Base-by-base conservation (phyloP, 2,329 filamentous ascomycete species). In the Microcyclosporella mali region DNA sequence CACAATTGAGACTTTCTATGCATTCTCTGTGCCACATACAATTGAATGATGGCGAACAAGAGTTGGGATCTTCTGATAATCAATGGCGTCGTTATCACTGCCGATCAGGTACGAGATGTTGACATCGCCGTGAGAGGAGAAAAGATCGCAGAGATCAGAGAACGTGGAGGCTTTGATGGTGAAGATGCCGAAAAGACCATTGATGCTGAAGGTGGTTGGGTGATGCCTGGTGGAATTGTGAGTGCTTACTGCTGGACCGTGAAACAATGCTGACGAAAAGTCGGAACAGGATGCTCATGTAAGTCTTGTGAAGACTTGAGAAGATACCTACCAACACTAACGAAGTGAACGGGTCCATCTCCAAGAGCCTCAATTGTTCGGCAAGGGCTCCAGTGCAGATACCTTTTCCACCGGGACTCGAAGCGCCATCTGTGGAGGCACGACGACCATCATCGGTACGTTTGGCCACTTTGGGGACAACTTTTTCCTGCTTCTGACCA, bases 361-460 rank as follows among this genome's bases (percentile, higher is more conserved):
- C 6, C 56, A 67, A 40, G 69, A 71, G 44, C 69, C 69, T 35
- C 64, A 68, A 6, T 47, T 71, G 3, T 72, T 71, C 41, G 69
- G 69, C 10, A 67, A 65, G 49, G 63, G 64, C 12, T 63, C 59
- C 27, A 61, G 62, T 15, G 63, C 63, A 37, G 65, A 67, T 41
- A 66, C 63, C 15, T 68, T 65, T 43, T 64, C 66, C 38, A 66
- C 61, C 11, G 65, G 58, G 3, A 70, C 67, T 25, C 61, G 68
- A 46, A 70, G 67, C 40, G 70, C 70, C 17, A 63, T 72, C 45
- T 68, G 67, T 29, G 70, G 71, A 34, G 70, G 71, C 21, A 73
- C 70, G 17, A 74, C 71, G 2, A 72, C 69, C 2, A 65, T 73
- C 51, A 66, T 73, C 10, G 66, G 37, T 38, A 15, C 2, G 18